These are phyloP conservation scores for Hibiscus syriacus DNA, from an alignment of 345 rosid species.

Conservation along the genomic window DNA sequence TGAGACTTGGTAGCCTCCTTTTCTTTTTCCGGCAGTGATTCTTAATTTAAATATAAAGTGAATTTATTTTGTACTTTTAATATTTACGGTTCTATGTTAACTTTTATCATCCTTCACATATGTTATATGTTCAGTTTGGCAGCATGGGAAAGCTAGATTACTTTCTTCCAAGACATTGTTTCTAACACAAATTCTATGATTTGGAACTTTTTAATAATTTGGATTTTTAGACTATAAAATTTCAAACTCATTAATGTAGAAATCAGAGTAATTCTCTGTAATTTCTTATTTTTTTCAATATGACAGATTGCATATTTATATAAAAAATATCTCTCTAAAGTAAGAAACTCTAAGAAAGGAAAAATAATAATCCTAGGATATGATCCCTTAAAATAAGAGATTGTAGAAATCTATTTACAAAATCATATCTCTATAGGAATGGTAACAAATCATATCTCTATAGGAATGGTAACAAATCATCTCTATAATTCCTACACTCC, in stretches of 20 bases:
- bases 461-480: too few species aligned
- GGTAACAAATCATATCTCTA: too few species aligned
- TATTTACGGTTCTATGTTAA: not conserved
- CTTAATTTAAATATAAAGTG: not conserved
- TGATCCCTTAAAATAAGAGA: too few species aligned
- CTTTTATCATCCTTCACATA: not conserved
- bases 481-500: too few species aligned
- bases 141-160: not conserved
- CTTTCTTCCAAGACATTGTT: not conserved
- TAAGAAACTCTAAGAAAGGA: too few species aligned
- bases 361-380: too few species aligned
- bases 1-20: slow-evolving; percentile 20
- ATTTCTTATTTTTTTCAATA: too few species aligned
- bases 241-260: not conserved
- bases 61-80: not conserved
- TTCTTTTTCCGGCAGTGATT: not conserved
- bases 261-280: too few species aligned
- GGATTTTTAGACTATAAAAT: not conserved
- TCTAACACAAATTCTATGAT: not conserved
- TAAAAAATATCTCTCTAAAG: too few species aligned
- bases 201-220: not conserved
- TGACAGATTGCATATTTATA: too few species aligned
- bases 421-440: too few species aligned
- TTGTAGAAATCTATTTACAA: too few species aligned
- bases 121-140: not conserved